phyloP scores from a whole-genome alignment of 78 protist genomes.

The Protostelium mycophagum region DNA sequence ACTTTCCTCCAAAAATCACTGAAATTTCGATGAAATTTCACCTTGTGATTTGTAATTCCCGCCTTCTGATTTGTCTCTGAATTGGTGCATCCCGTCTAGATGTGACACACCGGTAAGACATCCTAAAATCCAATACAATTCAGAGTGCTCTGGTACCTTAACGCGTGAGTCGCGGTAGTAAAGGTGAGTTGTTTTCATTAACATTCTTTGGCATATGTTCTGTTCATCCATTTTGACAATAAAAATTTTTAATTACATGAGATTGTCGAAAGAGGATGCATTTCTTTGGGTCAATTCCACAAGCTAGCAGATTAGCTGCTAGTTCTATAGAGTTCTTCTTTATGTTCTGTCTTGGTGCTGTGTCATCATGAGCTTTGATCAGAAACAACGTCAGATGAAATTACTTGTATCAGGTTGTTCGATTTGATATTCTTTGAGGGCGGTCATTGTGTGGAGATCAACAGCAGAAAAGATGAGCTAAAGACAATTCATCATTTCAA shows the following conservation, averaged over 20 bases:
- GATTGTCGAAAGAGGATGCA: slow-evolving; percentile 50
- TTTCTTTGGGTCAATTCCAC: slow-evolving; percentile 63
- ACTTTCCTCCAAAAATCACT: too few species aligned
- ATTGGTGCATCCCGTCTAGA: slow-evolving; percentile 4
- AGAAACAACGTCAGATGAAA: neutral
- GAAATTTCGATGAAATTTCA: neutral
- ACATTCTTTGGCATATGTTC: slow-evolving; percentile 73
- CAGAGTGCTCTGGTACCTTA: slow-evolving; percentile 30
- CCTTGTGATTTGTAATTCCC: neutral
- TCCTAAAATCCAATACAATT: neutral
- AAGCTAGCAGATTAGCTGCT: slow-evolving; percentile 35
- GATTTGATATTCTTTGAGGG: slow-evolving; percentile 25
- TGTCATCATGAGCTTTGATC: neutral
- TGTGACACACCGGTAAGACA: neutral
- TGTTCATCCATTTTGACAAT: too few species aligned
- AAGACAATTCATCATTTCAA: neutral
- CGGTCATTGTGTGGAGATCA: slow-evolving; percentile 54
- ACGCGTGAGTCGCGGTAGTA: slow-evolving; percentile 64
- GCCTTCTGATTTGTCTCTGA: neutral
- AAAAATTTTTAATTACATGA: slow-evolving; percentile 56
- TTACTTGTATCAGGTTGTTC: neutral
- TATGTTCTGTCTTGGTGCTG: neutral
- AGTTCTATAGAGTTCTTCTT: slow-evolving; percentile 10
- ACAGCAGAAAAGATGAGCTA: slow-evolving; percentile 47
- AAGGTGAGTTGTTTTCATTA: slow-evolving; percentile 43